Evolutionary conservation across 257 asterid species (phyloP), one percentile per base, ranked within the genome.

Genomic region (Solanum tacnaense): DNA sequence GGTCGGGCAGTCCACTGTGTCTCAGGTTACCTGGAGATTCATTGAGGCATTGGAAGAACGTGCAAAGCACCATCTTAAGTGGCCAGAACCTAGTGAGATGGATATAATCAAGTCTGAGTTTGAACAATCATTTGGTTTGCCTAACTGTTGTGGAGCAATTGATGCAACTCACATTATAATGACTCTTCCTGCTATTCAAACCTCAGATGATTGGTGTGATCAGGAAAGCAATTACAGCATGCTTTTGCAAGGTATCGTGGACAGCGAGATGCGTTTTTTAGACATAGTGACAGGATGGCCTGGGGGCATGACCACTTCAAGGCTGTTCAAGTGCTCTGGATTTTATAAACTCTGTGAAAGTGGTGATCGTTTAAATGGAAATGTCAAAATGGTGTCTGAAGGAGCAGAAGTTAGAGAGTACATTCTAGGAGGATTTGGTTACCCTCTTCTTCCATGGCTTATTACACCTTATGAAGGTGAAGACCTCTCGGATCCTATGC

Each of bases 251-350:
- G 99, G 99, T 3, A 90, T 97, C 4, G 98, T 95, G 21, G 99
- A 97, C 84, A 89, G 82, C 13, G 93, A 97, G 88, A 88, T 85
- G 89, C 89, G 99, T 5, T 97, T 97, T 89, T 88, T 96, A 2
- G 99, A 97, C 71, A 92, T 97, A 21, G 97, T 94, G 83, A 96
- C 98, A 0, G 99, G 99, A 9, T 97, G 99, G 99, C 99, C 99
- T 0, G 99, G 99, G 34, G 98, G 99, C 3, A 95, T 97, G 99
- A 95, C 98, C 7, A 83, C 93, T 41, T 95, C 98, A 2, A 91
- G 96, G 86, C 92, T 96, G 6, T 34, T 97, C 83, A 96, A 92
- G 74, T 96, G 89, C 83, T 97, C 98, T 1, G 98, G 98, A 7
- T 90, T 97, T 85, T 94, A 93, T 88, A 95, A 93, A 88, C 99